A percentile compares a stretch with the other conserved stretches of the same genome.
Evolutionary conservation across 2,329 filamentous ascomycete genomes (phyloP).

Genomic region (Paecilomyces variotii): DNA sequence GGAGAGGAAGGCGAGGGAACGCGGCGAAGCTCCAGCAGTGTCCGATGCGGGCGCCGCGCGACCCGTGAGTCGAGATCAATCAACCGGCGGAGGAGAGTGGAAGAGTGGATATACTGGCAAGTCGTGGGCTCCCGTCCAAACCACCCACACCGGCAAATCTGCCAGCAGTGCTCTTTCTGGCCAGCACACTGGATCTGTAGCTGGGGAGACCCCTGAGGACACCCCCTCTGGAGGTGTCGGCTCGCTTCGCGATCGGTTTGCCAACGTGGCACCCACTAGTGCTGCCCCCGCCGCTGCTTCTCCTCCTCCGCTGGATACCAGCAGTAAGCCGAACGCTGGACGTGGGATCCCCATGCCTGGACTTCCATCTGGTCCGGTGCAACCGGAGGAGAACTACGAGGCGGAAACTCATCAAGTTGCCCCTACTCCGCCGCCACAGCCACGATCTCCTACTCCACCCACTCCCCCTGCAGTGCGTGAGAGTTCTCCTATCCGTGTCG

Average conservation of each 20-base stretch:
- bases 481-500: slow-evolving; percentile 72
- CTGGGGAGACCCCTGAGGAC: slow-evolving; percentile 41
- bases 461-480: slow-evolving; percentile 43
- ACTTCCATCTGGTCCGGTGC: slow-evolving; percentile 53
- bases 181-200: slow-evolving; percentile 57
- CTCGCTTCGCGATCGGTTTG: slow-evolving; percentile 75
- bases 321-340: slow-evolving; percentile 59
- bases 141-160: slow-evolving; percentile 60
- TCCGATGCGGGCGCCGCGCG: slow-evolving; percentile 32
- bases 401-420: slow-evolving; percentile 24
- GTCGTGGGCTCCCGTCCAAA: slow-evolving; percentile 78
- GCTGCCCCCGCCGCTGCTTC: slow-evolving; percentile 40
- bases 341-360: slow-evolving; percentile 72
- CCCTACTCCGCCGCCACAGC: slow-evolving; percentile 36
- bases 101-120: slow-evolving; percentile 88
- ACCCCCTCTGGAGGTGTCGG: slow-evolving; percentile 58
- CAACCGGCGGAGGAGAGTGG: slow-evolving; percentile 69
- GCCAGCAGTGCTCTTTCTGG: slow-evolving; percentile 44
- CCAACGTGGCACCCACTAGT: slow-evolving; percentile 61
- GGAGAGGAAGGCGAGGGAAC: slow-evolving; percentile 85
- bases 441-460: slow-evolving; percentile 43
- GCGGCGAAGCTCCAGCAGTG: slow-evolving; percentile 45
- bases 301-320: slow-evolving; percentile 57
- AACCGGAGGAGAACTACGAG: slow-evolving; percentile 42
- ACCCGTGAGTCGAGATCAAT: slow-evolving; percentile 57